Evolutionary conservation across 768 basidiomycete genomes (phyloP), one percentile per base, ranked within the genome.

Genomic region (Tricholoma terreum): DNA sequence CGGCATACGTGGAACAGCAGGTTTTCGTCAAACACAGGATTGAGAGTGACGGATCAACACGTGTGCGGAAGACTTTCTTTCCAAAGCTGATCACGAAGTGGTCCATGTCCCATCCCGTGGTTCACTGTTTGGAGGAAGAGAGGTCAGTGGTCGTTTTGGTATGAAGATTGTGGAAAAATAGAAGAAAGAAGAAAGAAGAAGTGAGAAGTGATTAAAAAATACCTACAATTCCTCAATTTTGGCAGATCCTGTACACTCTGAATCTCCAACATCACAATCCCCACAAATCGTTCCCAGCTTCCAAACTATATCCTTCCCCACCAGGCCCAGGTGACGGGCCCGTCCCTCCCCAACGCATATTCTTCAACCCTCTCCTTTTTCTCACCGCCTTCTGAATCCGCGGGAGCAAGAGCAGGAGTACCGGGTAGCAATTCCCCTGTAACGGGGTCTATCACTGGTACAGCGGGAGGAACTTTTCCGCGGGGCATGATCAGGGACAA

Each of bases 41-140:
- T 93, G 75, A 0, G 84, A 86, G 70, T 94, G 92, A 3, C 94
- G 83, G 54, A 94, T 86, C 24, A n/a, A 94, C 85, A 31, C 90
- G 86, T 0, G 95, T 98, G 2, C 95, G 82, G 75, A 98, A 98
- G 5, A 98, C 92, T 70, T 97, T 98, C 76, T 94, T 95, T 30
- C 95, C 92, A 61, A 99, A 99, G 3, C 92, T 93, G 61, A 95
- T 83, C 59, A 99, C 94, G 21, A 98, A 98, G 0, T 95, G 94
- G 65, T 98, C 94, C 94, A 98, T 97, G 68, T 98, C 95, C 83
- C 87, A 94, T 0, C 90, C 91, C 0, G 84, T 90, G 84, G 1
- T 87, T 92, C 84, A 92, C 90, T 91, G 55, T 9, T 33, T n/a
- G 15, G 7, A n/a, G 21, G 10, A 3, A 43, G 9, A 6, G 46